phyloP scores from a whole-genome alignment of 2,329 filamentous ascomycete genomes.

The Coleophoma crateriformis region DNA sequence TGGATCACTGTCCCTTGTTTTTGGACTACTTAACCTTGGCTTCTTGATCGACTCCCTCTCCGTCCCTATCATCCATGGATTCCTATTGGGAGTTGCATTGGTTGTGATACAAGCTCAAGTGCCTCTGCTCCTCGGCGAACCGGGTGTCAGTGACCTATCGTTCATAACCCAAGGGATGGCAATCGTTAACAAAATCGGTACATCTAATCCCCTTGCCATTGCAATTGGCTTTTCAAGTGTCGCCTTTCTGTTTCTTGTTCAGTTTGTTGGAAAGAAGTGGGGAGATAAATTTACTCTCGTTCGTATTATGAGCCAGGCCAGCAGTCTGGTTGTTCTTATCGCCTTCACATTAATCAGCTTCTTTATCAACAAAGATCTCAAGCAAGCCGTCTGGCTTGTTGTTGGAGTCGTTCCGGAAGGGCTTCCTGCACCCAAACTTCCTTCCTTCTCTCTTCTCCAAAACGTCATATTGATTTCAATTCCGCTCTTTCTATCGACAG shows the following conservation, averaged over 20 bases:
- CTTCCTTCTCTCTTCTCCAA: constrained; percentile 39
- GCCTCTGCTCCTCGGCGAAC: constrained; percentile 24
- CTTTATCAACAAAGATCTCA: constrained; percentile 49
- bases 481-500: constrained; percentile 43
- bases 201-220: constrained; percentile 43
- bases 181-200: constrained; percentile 49
- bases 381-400: constrained; percentile 31
- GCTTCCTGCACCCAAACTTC: constrained; percentile 43
- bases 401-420: constrained; percentile 51
- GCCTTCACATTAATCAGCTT: constrained; percentile 82
- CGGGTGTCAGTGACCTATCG: constrained; percentile 39
- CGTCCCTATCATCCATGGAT: constrained; percentile 56
- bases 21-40: constrained; percentile 57
- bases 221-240: constrained; percentile 54
- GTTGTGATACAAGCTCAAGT: constrained; percentile 62
- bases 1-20: constrained; percentile 52
- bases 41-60: constrained; percentile 64
- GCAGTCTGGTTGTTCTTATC: constrained; percentile 90
- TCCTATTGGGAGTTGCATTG: constrained; percentile 60
- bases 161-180: constrained; percentile 53
- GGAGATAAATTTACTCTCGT: constrained; percentile 49
- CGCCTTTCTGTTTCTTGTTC: constrained; percentile 47
- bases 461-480: constrained; percentile 49
- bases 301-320: constrained; percentile 66
- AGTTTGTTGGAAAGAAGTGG: constrained; percentile 45